A percentile compares a stretch with the other conserved stretches of the same genome.
Conservation (phyloP, 2,329 filamentous ascomycete genomes). For the Penicillium occitanis region DNA sequence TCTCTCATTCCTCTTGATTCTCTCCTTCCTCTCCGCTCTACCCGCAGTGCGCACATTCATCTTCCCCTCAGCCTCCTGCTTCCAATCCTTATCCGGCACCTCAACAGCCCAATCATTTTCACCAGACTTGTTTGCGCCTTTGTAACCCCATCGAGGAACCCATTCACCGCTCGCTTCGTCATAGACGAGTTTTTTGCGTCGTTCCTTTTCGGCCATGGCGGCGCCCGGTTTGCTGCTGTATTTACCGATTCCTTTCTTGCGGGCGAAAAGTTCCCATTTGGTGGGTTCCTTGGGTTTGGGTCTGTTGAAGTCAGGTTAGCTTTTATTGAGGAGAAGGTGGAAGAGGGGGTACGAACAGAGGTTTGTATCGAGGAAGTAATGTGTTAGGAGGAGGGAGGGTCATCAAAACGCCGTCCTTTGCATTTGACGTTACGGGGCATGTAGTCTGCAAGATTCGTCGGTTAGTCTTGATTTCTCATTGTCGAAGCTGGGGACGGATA, state of each 20-base stretch:
- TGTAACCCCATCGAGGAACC: constrained; percentile 94
- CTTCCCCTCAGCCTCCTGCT: constrained; percentile 65
- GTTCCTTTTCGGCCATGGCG: constrained; percentile 64
- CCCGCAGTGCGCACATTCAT: constrained; percentile 63
- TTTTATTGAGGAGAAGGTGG: not conserved
- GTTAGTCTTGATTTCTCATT: not conserved
- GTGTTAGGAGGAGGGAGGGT: constrained; percentile 70
- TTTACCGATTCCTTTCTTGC: constrained; percentile 89
- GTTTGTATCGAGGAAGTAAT: constrained; percentile 83
- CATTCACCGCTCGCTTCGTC: constrained; percentile 84
- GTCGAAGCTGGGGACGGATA: not conserved
- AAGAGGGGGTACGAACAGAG: constrained; percentile 50
- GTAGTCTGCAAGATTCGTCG: constrained; percentile 54
- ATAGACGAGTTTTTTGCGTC: constrained; percentile 69
- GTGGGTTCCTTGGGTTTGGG: constrained; percentile 79
- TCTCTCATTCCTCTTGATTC: constrained; percentile 63
- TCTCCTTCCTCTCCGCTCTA: constrained; percentile 67
- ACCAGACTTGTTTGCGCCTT: constrained; percentile 81
- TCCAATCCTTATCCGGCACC: constrained; percentile 75
- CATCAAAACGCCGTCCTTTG: constrained; percentile 69
- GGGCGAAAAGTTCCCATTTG: constrained; percentile 94
- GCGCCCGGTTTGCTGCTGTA: constrained; percentile 65
- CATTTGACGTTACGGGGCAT: constrained; percentile 71
- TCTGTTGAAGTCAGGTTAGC: constrained; percentile 3
- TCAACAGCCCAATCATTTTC: constrained; percentile 89